phyloP scores from a whole-genome alignment of 441 rosid species.

The Dalechampia spathulata region DNA sequence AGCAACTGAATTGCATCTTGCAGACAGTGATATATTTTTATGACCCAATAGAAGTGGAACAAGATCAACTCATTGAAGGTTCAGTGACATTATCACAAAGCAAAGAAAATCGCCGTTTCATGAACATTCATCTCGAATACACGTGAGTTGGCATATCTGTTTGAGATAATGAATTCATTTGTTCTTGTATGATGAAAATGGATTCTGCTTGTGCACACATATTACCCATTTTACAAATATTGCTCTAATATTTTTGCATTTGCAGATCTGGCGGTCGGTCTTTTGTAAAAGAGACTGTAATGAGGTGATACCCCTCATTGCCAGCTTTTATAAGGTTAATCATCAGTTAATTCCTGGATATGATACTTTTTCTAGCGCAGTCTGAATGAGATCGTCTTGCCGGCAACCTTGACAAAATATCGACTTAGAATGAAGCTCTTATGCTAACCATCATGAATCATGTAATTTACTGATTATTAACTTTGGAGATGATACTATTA shows the following conservation, averaged over 20 bases:
- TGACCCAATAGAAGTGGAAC: conserved; percentile 88
- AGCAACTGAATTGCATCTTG: conserved; percentile 19
- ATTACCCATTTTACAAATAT: background rate
- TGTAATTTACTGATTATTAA: no score
- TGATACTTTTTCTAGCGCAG: no score
- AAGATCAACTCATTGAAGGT: conserved; percentile 88
- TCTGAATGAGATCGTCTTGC: no score
- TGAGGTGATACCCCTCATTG: conserved; percentile 41
- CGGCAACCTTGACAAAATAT: no score
- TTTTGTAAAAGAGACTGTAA: conserved; percentile 75
- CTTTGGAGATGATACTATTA: no score
- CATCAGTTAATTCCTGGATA: background rate
- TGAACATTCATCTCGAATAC: conserved; percentile 93
- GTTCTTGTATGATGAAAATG: background rate
- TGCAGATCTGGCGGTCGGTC: conserved; percentile 90
- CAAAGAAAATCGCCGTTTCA: conserved; percentile 84
- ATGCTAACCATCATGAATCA: no score
- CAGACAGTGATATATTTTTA: conserved; percentile 93
- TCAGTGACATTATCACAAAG: conserved; percentile 75
- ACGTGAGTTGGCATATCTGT: conserved; percentile 40
- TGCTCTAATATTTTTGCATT: conserved; percentile 11
- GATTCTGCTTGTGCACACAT: no score
- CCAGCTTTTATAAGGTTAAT: background rate
- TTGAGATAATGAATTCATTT: background rate
- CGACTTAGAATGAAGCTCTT: no score